phyloP scores from a whole-genome alignment of 2,329 filamentous ascomycete species.

The Penicillium concentricum region DNA sequence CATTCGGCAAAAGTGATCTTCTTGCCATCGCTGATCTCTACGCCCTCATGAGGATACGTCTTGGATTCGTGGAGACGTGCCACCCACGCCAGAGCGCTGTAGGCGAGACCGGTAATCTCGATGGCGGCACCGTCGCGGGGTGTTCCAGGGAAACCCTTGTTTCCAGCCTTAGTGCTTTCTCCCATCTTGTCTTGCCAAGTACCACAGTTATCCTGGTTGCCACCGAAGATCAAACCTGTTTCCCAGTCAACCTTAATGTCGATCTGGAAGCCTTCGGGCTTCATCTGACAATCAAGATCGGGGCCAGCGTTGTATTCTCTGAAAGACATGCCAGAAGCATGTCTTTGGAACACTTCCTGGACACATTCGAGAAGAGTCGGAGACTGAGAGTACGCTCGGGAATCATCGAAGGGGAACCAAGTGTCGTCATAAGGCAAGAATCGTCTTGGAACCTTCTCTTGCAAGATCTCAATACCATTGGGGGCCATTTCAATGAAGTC shows the following conservation, averaged over 20 bases:
- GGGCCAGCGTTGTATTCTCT: constrained; percentile 92
- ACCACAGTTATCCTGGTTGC: constrained; percentile 91
- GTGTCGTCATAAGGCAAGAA: constrained; percentile 96
- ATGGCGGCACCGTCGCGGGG: constrained; percentile 92
- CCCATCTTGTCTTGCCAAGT: constrained; percentile 99
- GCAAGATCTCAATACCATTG: constrained; percentile 69
- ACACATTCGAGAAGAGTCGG: constrained; percentile 86
- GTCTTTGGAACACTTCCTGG: constrained; percentile 88
- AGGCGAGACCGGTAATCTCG: constrained; percentile 90
- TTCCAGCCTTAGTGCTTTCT: constrained; percentile 87
- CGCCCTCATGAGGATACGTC: constrained; percentile 70
- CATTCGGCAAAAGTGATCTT: constrained; percentile 72
- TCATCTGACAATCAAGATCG: constrained; percentile 89
- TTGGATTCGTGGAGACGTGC: constrained; percentile 64
- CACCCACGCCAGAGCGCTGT: constrained; percentile 85
- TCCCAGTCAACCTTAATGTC: constrained; percentile 88
- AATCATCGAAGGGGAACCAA: constrained; percentile 81
- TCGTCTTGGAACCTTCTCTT: constrained; percentile 74
- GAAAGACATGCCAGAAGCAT: constrained; percentile 87
- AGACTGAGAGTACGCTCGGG: constrained; percentile 78
- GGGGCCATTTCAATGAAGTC: constrained; percentile 85
- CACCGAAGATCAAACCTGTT: constrained; percentile 88
- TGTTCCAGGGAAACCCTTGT: constrained; percentile 92
- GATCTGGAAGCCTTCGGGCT: constrained; percentile 84
- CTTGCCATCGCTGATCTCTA: constrained; percentile 63